phyloP scores from a whole-genome alignment of 1,284 basidiomycete genomes.

The Irpex sp. region DNA sequence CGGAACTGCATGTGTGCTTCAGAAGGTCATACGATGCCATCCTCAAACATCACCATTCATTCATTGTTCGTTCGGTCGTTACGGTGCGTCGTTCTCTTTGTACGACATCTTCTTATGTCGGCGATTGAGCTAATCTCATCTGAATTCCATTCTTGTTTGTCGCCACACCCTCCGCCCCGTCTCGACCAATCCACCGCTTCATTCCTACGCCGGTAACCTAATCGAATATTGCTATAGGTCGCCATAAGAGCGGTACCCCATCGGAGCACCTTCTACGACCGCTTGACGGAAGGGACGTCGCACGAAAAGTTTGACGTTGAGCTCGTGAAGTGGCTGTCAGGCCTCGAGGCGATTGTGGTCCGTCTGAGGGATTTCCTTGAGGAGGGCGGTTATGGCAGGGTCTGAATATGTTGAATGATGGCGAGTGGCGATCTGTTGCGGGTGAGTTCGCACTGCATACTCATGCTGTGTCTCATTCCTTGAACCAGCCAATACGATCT shows the following conservation, averaged over 20 bases:
- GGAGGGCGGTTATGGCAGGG: conserved; percentile 62
- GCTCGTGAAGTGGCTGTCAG: conserved; percentile 77
- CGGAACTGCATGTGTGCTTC: conserved; percentile 84
- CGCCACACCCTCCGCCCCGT: not conserved
- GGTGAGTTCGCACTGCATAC: not conserved
- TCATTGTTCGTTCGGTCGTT: conserved; percentile 82
- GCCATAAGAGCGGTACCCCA: conserved; percentile 93
- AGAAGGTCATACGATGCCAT: conserved; percentile 83
- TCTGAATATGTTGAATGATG: conserved; percentile 26
- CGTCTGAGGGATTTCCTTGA: conserved; percentile 69
- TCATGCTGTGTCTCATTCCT: not conserved
- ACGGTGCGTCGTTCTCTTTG: conserved; percentile 51
- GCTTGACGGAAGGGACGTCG: conserved; percentile 81
- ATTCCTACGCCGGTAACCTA: not conserved
- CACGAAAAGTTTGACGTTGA: conserved; percentile 54
- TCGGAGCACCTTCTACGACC: conserved; percentile 81
- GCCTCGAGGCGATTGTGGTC: conserved; percentile 69
- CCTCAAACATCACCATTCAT: conserved; percentile 81
- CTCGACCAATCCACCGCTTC: not conserved
- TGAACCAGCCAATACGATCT: conserved; percentile 7
- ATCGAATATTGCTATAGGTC: conserved; percentile 46
- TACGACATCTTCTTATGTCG: conserved; percentile 1
- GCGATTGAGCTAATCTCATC: conserved; percentile 4
- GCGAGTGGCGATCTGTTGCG: not conserved
- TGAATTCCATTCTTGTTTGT: not conserved